Conservation (phyloP, 106 monocot genomes). For the Dendrobium officinale region DNA sequence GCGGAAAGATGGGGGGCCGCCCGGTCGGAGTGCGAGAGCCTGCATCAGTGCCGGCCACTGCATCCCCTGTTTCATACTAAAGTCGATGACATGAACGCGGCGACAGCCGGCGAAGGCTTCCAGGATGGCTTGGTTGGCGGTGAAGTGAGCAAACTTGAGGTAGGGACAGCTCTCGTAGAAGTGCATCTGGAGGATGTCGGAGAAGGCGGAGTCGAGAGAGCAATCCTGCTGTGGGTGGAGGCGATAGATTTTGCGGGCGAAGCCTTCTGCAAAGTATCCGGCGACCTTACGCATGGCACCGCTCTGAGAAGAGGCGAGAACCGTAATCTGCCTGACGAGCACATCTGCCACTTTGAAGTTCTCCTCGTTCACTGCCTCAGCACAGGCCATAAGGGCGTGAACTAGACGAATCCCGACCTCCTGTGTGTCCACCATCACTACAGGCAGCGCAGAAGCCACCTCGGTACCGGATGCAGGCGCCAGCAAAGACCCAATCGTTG, state of each 20-base stretch:
- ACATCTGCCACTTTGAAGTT: conserved; percentile 60
- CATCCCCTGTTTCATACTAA: conserved; percentile 91
- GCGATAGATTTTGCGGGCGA: conserved; percentile 63
- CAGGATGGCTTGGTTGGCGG: conserved; percentile 97
- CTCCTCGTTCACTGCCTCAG: conserved; percentile 75
- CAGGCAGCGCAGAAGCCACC: conserved; percentile 16
- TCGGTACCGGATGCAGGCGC: neutral
- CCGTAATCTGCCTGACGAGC: conserved; percentile 62
- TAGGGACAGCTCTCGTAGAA: conserved; percentile 93
- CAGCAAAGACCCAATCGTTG: neutral
- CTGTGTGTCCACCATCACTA: conserved; percentile 68
- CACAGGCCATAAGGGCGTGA: conserved; percentile 74
- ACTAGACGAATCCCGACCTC: conserved; percentile 80
- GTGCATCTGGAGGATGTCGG: conserved; percentile 66
- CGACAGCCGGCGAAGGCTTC: conserved; percentile 77
- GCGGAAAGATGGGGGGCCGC: conserved; percentile 71
- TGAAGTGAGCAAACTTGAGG: conserved; percentile 96
- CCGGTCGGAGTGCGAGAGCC: conserved; percentile 81
- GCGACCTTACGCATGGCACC: conserved; percentile 92
- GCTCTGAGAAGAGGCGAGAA: conserved; percentile 60
- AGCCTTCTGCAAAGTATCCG: conserved; percentile 75
- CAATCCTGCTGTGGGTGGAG: conserved; percentile 21
- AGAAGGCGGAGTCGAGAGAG: conserved; percentile 37
- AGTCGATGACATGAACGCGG: conserved; percentile 80
- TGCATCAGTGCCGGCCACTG: conserved; percentile 96